Evolutionary conservation across 2,329 filamentous ascomycete genomes (phyloP).

Genomic region (Taxawa tesnikishii): DNA sequence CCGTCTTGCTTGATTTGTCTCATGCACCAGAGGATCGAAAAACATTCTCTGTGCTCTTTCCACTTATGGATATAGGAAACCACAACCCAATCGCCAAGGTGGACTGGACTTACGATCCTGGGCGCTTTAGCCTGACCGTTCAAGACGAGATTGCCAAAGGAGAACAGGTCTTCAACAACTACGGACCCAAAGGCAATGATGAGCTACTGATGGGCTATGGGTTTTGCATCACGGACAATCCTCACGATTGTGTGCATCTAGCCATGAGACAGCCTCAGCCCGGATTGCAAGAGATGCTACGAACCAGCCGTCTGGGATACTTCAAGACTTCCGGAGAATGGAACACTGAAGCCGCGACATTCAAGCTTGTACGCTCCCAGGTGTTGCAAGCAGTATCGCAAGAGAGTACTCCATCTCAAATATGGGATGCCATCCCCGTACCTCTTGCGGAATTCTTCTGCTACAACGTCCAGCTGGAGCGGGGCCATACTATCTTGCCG

Average conservation of each 20-base stretch:
- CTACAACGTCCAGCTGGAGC: slow-evolving; percentile 21
- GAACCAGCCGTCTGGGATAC: slow-evolving; percentile 18
- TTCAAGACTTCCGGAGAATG: slow-evolving; percentile 18
- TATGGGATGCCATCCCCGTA: slow-evolving; percentile 14
- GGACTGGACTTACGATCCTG: slow-evolving; percentile 31
- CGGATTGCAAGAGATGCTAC: slow-evolving; percentile 20
- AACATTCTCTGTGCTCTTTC: slow-evolving; percentile 34
- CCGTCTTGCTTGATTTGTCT: slow-evolving; percentile 21
- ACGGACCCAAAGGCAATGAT: slow-evolving; percentile 40
- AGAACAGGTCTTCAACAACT: slow-evolving; percentile 40
- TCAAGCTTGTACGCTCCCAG: slow-evolving; percentile 18
- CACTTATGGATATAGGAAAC: slow-evolving; percentile 37
- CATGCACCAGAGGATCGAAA: slow-evolving; percentile 18
- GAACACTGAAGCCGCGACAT: slow-evolving; percentile 22
- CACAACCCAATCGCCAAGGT: slow-evolving; percentile 34
- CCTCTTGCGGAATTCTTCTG: slow-evolving; percentile 21
- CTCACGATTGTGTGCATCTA: slow-evolving; percentile 32
- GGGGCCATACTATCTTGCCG: slow-evolving; percentile 17
- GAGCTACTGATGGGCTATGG: slow-evolving; percentile 42
- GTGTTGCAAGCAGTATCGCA: slow-evolving; percentile 1
- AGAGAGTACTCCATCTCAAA: neutral
- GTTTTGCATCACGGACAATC: slow-evolving; percentile 35
- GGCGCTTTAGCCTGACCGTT: slow-evolving; percentile 26
- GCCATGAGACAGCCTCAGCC: slow-evolving; percentile 27
- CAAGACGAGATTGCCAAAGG: slow-evolving; percentile 21